These are phyloP conservation scores for Cercospora sojina DNA, from an alignment of 2,329 filamentous ascomycete genomes.

Conservation along the genomic window DNA sequence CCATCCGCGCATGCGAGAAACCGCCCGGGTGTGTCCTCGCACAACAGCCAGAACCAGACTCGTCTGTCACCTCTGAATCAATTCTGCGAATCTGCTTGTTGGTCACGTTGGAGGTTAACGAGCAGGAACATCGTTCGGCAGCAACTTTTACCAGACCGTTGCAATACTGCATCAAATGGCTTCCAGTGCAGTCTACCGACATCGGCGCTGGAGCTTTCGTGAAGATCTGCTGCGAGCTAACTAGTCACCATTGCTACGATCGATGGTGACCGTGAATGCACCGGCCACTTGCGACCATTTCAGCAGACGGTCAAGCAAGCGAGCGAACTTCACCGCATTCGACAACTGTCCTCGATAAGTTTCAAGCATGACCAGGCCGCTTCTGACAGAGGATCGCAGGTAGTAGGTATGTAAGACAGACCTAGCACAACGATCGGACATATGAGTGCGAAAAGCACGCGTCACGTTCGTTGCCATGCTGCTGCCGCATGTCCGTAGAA, in stretches of 20 bases:
- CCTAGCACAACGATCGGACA: not conserved
- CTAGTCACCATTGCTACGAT: not conserved
- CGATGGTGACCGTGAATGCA: not conserved
- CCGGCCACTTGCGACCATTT: not conserved
- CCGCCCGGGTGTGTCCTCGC: not conserved
- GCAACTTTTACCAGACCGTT: not conserved
- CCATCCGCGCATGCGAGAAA: not conserved
- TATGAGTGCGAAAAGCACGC: not conserved
- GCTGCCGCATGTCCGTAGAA: not conserved
- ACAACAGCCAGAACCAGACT: not conserved
- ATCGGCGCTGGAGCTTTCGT: not conserved
- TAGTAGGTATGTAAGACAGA: not conserved
- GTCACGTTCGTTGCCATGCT: not conserved
- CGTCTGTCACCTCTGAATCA: not conserved
- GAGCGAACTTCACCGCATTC: not conserved
- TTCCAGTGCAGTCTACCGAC: not conserved
- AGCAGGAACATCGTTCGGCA: not conserved
- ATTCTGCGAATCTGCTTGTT: not conserved
- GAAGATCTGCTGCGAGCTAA: not conserved
- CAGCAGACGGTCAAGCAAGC: not conserved
- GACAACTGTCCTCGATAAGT: not conserved
- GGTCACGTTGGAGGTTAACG: not conserved
- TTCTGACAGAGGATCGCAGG: not conserved
- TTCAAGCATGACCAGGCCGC: not conserved
- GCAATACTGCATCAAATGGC: not conserved